phyloP scores from a whole-genome alignment of 2,329 filamentous ascomycete species.

The Phaeosphaeriaceae sp. region DNA sequence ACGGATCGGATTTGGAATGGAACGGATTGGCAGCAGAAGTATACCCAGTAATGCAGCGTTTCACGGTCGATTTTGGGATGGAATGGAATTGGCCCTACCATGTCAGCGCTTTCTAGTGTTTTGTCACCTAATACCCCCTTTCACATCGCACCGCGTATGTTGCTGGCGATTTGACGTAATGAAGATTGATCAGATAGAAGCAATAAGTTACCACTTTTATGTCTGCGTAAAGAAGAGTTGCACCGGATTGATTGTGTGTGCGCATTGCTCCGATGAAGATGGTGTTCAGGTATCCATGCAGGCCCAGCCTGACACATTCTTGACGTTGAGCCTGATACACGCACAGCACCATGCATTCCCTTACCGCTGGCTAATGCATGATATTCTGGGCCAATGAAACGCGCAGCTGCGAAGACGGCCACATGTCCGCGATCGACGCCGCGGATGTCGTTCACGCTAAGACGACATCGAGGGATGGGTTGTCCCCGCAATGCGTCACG shows the following conservation, averaged over 20 bases:
- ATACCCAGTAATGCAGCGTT: slow-evolving; percentile 47
- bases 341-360: neutral
- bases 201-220: slow-evolving; percentile 1
- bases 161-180: slow-evolving; percentile 18
- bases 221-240: neutral
- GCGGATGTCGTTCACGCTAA: slow-evolving; percentile 2
- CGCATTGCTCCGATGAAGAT: neutral
- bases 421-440: neutral
- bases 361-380: neutral
- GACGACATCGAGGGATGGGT: slow-evolving; percentile 1
- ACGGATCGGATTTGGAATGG: slow-evolving; percentile 9
- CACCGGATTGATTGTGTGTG: neutral
- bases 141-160: slow-evolving; percentile 8
- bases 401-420: neutral
- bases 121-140: slow-evolving; percentile 19
- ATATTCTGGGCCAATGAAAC: neutral
- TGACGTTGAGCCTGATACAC: neutral
- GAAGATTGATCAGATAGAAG: slow-evolving; percentile 22
- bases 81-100: slow-evolving; percentile 1
- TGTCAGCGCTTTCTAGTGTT: slow-evolving; percentile 12
- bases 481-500: slow-evolving; percentile 21
- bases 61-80: slow-evolving; percentile 17
- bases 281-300: neutral
- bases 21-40: slow-evolving; percentile 33
- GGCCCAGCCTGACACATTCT: neutral